Base-by-base conservation (phyloP, 1,284 basidiomycete genomes). In the Sparassis latifolia region DNA sequence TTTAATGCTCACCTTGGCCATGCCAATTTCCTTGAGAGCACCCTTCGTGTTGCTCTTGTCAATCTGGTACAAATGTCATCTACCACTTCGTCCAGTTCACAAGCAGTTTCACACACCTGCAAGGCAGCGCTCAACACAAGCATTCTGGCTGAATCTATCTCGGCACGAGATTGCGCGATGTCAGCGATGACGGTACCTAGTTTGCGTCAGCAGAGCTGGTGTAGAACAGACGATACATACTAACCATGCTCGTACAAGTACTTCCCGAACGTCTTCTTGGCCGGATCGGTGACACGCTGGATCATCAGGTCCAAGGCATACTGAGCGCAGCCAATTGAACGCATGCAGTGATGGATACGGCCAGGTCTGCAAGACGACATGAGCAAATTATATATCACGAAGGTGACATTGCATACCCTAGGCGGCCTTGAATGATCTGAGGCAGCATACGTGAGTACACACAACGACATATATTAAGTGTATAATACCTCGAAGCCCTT, bases 261-360 rank as follows among this genome's bases (percentile, higher is more conserved):
- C 70, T 97, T 98, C 44, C 93, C 95, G 64, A 99, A 99, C 0
- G 96, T 96, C 72, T 91, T 93, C 62, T 92, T 84, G 33, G 72
- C 71, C 5, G 92, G 86, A 67, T 98, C 92, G 31, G 94, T 96
- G 31, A 94, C 92, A n/a, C 96, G 84, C 56, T 86, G 79, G 44
- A 99, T 78, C 81, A 98, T 85, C 45, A 91, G 73, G 62, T 97
- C 92, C 52, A 98, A 74, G 1, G 96, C 89, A 30, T 81, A 77
- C 54, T 88, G 84, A 1, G 95, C 97, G 29, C 82, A 80, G 41
- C 96, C 96, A 54, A 99, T 90, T 27, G 92, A 91, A 44, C 96
- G 85, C 96, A 99, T 99, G 76, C 94, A 97, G 69, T 99, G 96
- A 67, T 98, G 96, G 61, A 98, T 90, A 51, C 97, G 86, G 29